A percentile compares a stretch with the other conserved stretches of the same genome.
Conservation (phyloP, 163 green algal species). For the Scenedesmus sp. region DNA sequence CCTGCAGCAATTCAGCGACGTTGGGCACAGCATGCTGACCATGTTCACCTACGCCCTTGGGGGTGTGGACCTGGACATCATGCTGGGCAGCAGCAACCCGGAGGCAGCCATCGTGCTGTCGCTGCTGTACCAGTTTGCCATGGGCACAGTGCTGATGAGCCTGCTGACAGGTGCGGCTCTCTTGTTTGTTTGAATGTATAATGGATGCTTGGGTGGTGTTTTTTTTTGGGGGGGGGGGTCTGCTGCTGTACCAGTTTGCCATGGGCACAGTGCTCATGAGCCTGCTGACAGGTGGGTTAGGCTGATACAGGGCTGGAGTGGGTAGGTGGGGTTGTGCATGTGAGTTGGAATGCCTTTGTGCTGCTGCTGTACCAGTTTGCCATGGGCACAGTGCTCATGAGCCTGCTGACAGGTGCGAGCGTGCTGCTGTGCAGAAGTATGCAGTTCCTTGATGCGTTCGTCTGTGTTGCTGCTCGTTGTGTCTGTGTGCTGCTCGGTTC, state of each 20-base stretch:
- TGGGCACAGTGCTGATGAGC: conserved; percentile 58
- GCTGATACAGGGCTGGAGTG: too few species aligned
- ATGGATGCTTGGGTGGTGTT: too few species aligned
- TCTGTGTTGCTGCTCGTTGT: too few species aligned
- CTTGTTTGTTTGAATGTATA: too few species aligned
- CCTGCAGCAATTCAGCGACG: conserved; percentile 49
- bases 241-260: conserved; percentile 39
- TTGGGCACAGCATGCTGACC: conserved; percentile 44
- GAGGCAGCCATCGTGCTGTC: conserved; percentile 40
- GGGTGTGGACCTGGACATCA: conserved; percentile 35
- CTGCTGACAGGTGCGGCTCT: conserved; percentile 49
- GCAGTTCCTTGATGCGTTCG: too few species aligned
- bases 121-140: conserved; percentile 55
- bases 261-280: conserved; percentile 28
- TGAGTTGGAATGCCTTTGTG: too few species aligned
- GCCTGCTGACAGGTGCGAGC: conserved; percentile 49
- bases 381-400: conserved; percentile 56
- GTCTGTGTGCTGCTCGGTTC: too few species aligned
- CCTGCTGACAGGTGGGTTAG: conserved; percentile 12
- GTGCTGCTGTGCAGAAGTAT: too few species aligned
- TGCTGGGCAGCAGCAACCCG: conserved; percentile 53
- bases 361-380: conserved; percentile 53
- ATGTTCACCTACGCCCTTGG: conserved; percentile 46
- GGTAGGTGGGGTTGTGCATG: too few species aligned
- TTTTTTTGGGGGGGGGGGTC: background rate